Evolutionary conservation across 2,329 filamentous ascomycete genomes (phyloP).

Genomic region (Xylaria sp.): DNA sequence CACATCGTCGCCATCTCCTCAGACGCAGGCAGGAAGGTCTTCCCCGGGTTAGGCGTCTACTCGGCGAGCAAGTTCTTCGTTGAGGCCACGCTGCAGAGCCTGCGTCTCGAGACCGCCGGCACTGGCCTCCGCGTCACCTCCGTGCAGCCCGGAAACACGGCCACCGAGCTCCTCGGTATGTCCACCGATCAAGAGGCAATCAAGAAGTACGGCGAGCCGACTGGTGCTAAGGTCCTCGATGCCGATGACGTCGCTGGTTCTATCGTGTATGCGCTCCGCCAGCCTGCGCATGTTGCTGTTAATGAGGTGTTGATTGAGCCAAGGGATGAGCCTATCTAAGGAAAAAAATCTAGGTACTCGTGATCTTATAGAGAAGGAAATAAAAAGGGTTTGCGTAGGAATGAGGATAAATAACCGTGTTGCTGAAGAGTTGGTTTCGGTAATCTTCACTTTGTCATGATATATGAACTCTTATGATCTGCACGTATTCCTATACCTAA

Average conservation of each 20-base stretch:
- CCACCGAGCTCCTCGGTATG: constrained; percentile 78
- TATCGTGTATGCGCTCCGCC: constrained; percentile 78
- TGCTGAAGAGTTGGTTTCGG: background rate
- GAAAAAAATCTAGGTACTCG: background rate
- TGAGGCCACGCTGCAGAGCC: constrained; percentile 79
- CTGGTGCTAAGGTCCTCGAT: constrained; percentile 79
- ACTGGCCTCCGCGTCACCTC: constrained; percentile 77
- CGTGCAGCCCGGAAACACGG: constrained; percentile 81
- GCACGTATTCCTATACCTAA: background rate
- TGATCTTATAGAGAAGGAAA: background rate
- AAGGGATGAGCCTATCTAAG: constrained; percentile 76
- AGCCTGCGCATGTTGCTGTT: constrained; percentile 80
- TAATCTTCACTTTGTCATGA: background rate
- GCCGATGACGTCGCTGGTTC: constrained; percentile 77
- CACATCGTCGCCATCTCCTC: constrained; percentile 86
- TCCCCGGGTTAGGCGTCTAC: constrained; percentile 84
- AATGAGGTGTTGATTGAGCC: constrained; percentile 86
- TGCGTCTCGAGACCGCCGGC: constrained; percentile 81
- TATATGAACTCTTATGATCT: background rate
- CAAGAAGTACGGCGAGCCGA: constrained; percentile 81
- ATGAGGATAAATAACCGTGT: background rate
- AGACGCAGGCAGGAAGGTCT: constrained; percentile 83
- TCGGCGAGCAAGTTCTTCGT: constrained; percentile 88
- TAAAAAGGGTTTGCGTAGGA: no score
- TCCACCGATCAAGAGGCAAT: constrained; percentile 80